Percentiles rank a stretch among this genome's conserved stretches.
Conservation (phyloP, 352 stramenopile genomes). For the Globisporangium paddicum region DNA sequence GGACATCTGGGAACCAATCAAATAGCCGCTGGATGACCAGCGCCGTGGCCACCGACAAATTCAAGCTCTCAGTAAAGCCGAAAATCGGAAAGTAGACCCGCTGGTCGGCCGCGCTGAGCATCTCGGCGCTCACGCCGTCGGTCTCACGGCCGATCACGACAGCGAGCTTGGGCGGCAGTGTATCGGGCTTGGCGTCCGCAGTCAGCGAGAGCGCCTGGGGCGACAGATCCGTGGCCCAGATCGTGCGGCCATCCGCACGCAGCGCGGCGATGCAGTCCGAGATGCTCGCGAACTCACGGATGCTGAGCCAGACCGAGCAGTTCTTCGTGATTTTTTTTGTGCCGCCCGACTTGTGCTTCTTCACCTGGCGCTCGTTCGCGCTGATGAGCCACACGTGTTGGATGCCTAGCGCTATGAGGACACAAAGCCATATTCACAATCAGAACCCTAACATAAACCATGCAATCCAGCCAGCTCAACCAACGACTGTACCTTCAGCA, state of each 20-base stretch:
- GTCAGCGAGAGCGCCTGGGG: slow-evolving; percentile 59
- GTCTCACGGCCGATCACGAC: slow-evolving; percentile 93
- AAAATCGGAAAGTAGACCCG: slow-evolving; percentile 92
- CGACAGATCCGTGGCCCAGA: slow-evolving; percentile 91
- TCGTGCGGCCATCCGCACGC: slow-evolving; percentile 46
- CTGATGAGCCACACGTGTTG: slow-evolving; percentile 89
- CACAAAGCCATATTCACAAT: slow-evolving; percentile 14
- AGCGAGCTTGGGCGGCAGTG: slow-evolving; percentile 84
- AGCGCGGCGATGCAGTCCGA: slow-evolving; percentile 73
- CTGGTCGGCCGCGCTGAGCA: slow-evolving; percentile 82
- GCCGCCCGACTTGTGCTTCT: slow-evolving; percentile 52
- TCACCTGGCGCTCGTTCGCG: slow-evolving; percentile 57
- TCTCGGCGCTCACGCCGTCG: slow-evolving; percentile 87
- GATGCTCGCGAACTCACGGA: slow-evolving; percentile 85
- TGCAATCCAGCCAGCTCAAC: slow-evolving; percentile 17
- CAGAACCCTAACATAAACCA: too few species aligned
- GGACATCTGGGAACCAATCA: slow-evolving; percentile 66
- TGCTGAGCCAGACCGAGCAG: slow-evolving; percentile 76
- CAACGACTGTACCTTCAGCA: slow-evolving; percentile 56
- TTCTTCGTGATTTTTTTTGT: slow-evolving; percentile 81
- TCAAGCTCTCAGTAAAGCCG: slow-evolving; percentile 93
- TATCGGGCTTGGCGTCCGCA: slow-evolving; percentile 29
- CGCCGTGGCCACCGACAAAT: slow-evolving; percentile 91
- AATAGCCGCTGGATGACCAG: slow-evolving; percentile 88
- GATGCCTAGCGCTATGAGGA: slow-evolving; percentile 75